Base-by-base conservation (phyloP, 2,329 filamentous ascomycete species). In the Xylaria sp. region DNA sequence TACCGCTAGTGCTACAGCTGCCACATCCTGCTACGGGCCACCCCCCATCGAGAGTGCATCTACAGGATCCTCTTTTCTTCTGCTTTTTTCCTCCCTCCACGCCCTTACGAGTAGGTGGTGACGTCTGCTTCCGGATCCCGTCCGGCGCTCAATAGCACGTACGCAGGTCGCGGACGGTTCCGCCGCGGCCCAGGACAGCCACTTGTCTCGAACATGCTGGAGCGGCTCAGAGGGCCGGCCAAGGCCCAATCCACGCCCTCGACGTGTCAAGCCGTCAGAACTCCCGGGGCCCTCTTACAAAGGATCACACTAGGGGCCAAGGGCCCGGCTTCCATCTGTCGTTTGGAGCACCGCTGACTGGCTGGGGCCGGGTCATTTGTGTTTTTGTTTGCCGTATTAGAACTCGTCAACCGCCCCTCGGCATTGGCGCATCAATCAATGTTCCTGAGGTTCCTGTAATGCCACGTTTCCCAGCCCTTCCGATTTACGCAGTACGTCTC, bases 391-490 rank as follows among this genome's bases (percentile, higher is more conserved):
- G 47, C 46, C 53, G 41, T 47, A 24, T 50, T 50, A 22, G 50
- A 21, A 22, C 56, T 50, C 52, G 49, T 54, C 49, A 43, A 45
- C 52, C n/a, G n/a, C n/a, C n/a, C 55, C 60, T 61, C 52, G 57
- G 50, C 38, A 57, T 54, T 48, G 54, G 63, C 54, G 57, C 63
- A 61, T n/a, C n/a, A n/a, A n/a, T n/a, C n/a, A n/a, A n/a, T 50
- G 55, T 59, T 63, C 56, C 56, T 59, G 56, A 59, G 59, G 45
- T 47, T 49, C 44, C 49, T 60, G 62, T 57, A 53, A 62, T 66
- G 63, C 63, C 64, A 66, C 63, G 63, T 66, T 64, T 63, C 55
- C 58, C 54, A 54, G 47, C 48, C 44, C 40, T 54, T 60, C 54
- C 52, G 37, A 48, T 57, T 38, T 54, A 57, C n/a, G n/a, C n/a